Evolutionary conservation across 805 yeast species (phyloP).

Genomic region (Danielia oregonensis): DNA sequence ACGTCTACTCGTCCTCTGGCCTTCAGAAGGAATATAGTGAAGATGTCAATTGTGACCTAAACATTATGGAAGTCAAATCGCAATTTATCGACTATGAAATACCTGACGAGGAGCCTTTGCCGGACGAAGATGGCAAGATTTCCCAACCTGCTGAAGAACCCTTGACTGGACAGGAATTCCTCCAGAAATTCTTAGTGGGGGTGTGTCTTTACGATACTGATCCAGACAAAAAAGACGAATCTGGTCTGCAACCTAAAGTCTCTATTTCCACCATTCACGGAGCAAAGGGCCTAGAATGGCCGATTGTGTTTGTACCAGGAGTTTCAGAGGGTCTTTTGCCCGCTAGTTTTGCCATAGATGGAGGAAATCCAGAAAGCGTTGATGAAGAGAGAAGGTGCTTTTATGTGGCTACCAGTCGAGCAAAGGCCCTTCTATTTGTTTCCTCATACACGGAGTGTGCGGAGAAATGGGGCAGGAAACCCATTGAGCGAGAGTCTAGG

Average conservation of each 20-base stretch:
- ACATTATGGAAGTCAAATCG: conserved; percentile 37
- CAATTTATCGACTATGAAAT: conserved; percentile 31
- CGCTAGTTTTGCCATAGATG: conserved; percentile 42
- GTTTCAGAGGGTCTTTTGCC: conserved; percentile 67
- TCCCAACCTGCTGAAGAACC: neutral
- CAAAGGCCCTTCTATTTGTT: conserved; percentile 54
- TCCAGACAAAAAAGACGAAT: conserved; percentile 18
- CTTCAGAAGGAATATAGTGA: conserved; percentile 23
- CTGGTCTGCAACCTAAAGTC: conserved; percentile 21
- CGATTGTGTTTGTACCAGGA: conserved; percentile 80
- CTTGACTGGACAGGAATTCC: conserved; percentile 4
- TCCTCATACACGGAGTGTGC: conserved; percentile 25
- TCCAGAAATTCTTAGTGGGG: conserved; percentile 13
- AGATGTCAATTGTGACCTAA: conserved; percentile 28
- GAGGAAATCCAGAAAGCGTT: conserved; percentile 23
- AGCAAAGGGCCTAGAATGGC: conserved; percentile 95
- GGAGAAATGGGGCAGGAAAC: conserved; percentile 20
- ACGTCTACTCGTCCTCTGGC: conserved; percentile 26
- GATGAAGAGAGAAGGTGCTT: conserved; percentile 82
- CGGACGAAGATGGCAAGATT: neutral
- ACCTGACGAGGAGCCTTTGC: conserved; percentile 25
- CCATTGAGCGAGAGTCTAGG: conserved; percentile 23
- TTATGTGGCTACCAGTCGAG: conserved; percentile 87
- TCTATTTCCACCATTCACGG: conserved; percentile 82
- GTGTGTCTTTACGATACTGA: conserved; percentile 15